Evolutionary conservation across 495 filamentous ascomycete genomes (phyloP).

Genomic region (Pseudevernia furfuracea): DNA sequence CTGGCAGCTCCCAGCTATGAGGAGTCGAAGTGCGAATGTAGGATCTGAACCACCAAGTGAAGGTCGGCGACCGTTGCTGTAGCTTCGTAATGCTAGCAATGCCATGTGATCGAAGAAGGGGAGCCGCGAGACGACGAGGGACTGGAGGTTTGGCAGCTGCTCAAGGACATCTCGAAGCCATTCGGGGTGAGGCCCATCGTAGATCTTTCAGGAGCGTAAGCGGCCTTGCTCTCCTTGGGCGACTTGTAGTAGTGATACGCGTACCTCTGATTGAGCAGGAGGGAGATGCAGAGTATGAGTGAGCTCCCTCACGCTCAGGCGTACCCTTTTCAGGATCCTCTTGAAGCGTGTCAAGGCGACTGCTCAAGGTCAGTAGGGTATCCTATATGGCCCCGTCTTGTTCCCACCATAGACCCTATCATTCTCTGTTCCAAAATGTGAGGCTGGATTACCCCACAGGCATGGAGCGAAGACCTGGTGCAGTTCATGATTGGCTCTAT

Average conservation of each 20-base stretch:
- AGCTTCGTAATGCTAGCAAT: slow-evolving; percentile 42
- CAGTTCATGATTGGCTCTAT: slow-evolving; percentile 52
- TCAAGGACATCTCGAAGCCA: slow-evolving; percentile 59
- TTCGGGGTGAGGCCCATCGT: slow-evolving; percentile 51
- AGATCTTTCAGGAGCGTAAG: slow-evolving; percentile 33
- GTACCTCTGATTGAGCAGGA: slow-evolving; percentile 51
- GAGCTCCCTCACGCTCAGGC: slow-evolving; percentile 45
- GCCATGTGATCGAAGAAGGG: slow-evolving; percentile 59
- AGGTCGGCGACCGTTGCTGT: slow-evolving; percentile 16
- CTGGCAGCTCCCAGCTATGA: slow-evolving; percentile 50
- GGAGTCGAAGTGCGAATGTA: slow-evolving; percentile 41
- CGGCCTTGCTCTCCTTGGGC: no score
- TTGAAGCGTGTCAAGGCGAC: slow-evolving; percentile 58
- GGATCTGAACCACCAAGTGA: slow-evolving; percentile 14
- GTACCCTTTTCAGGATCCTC: slow-evolving; percentile 48
- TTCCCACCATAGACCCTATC: slow-evolving; percentile 53
- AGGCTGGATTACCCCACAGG: slow-evolving; percentile 60
- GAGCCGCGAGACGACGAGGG: slow-evolving; percentile 51
- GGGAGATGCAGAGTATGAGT: slow-evolving; percentile 63
- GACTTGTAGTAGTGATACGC: not conserved
- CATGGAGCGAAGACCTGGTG: slow-evolving; percentile 53
- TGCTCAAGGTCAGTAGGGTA: slow-evolving; percentile 24
- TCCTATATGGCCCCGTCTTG: not conserved
- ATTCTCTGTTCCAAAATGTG: slow-evolving; percentile 55
- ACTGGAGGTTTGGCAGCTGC: slow-evolving; percentile 52